These are phyloP conservation scores for Grigorovia yakushimaensis DNA, from an alignment of 805 yeast genomes.

Conservation along the genomic window DNA sequence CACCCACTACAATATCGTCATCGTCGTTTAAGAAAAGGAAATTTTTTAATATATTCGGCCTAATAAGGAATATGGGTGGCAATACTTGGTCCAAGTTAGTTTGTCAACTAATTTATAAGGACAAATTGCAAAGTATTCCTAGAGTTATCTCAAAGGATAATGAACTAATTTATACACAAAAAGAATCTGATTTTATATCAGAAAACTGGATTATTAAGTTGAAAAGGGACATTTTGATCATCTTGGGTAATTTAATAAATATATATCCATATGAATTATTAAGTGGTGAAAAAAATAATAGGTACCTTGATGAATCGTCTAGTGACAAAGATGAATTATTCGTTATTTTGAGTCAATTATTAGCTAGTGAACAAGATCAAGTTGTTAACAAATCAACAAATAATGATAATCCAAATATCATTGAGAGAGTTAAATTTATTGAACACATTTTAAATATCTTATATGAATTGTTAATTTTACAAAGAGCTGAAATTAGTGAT, in stretches of 20 bases:
- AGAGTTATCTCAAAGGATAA: slow-evolving; percentile 20
- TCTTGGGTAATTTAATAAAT: slow-evolving; percentile 37
- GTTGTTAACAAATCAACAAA: slow-evolving; percentile 19
- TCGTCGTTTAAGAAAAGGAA: neutral
- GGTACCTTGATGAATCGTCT: slow-evolving; percentile 3
- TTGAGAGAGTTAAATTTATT: slow-evolving; percentile 10
- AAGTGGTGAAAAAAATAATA: slow-evolving; percentile 2
- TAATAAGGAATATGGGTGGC: slow-evolving; percentile 23
- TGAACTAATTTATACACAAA: neutral
- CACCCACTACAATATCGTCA: neutral
- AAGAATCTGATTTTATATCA: slow-evolving; percentile 9
- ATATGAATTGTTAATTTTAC: slow-evolving; percentile 15
- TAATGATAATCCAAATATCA: slow-evolving; percentile 16
- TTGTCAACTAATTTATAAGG: slow-evolving; percentile 13
- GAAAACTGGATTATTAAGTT: slow-evolving; percentile 24
- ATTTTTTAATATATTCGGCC: slow-evolving; percentile 10
- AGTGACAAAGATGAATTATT: slow-evolving; percentile 16
- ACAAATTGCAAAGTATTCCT: slow-evolving; percentile 17
- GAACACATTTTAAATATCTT: slow-evolving; percentile 15
- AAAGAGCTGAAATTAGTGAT: slow-evolving; percentile 8
- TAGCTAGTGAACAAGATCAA: slow-evolving; percentile 29
- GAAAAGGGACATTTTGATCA: slow-evolving; percentile 36
- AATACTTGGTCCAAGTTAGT: slow-evolving; percentile 18
- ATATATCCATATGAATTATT: slow-evolving; percentile 8
- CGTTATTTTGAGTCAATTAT: slow-evolving; percentile 15